phyloP scores from a whole-genome alignment of 805 yeast genomes.

The Crinitomyces ghanaensis region DNA sequence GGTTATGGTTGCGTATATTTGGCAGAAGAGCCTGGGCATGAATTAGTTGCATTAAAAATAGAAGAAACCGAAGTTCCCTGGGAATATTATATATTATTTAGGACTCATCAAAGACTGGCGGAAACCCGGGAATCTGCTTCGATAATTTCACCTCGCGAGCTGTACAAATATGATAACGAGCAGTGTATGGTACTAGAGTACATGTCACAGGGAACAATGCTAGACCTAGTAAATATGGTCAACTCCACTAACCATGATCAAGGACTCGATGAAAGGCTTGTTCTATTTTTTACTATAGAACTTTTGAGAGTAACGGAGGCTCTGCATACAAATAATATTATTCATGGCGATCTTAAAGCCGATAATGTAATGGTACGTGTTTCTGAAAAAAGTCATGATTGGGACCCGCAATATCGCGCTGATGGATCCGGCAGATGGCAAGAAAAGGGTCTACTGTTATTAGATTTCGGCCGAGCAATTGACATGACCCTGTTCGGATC shows the following conservation, averaged over 20 bases:
- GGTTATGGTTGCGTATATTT: constrained; percentile 69
- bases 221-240: constrained; percentile 51
- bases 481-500: constrained; percentile 49
- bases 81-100: constrained; percentile 69
- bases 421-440: constrained; percentile 37
- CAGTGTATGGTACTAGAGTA: constrained; percentile 56
- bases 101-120: constrained; percentile 34
- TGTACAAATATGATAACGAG: constrained; percentile 53
- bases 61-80: constrained; percentile 51
- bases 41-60: constrained; percentile 53
- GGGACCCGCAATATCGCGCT: constrained; percentile 21
- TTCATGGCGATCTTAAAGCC: constrained; percentile 80
- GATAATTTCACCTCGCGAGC: constrained; percentile 39
- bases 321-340: constrained; percentile 53
- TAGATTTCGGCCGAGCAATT: constrained; percentile 75
- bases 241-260: constrained; percentile 12
- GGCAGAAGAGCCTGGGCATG: constrained; percentile 49
- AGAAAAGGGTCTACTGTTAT: constrained; percentile 45
- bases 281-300: constrained; percentile 54
- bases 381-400: constrained; percentile 18
- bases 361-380: constrained; percentile 75
- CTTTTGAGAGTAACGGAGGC: constrained; percentile 45
- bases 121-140: constrained; percentile 23
- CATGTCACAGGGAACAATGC: constrained; percentile 57
- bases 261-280: constrained; percentile 46